Conservation (phyloP, 305 asterid genomes). For the Withania somnifera region DNA sequence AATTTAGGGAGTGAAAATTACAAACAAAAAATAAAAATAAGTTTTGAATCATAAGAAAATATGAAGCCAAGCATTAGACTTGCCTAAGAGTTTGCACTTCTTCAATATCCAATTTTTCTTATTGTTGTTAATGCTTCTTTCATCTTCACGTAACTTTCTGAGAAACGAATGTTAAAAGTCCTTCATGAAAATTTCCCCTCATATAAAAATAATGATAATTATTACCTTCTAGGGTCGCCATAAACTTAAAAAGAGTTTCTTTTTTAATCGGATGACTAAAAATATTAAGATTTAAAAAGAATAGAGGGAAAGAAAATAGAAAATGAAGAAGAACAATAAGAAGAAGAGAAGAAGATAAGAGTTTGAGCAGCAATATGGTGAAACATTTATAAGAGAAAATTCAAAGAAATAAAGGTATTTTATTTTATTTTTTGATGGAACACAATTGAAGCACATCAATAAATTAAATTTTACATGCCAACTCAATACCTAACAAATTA, state of each 20-base stretch:
- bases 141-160: conserved; percentile 8
- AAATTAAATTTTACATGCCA: not conserved
- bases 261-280: not conserved
- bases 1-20: not conserved
- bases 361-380: not conserved
- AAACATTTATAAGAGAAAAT: not conserved
- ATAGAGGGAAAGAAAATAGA: not conserved
- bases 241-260: not conserved
- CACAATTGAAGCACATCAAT: not conserved
- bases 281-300: not conserved
- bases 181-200: not conserved
- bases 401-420: not conserved
- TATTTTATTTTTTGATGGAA: not conserved
- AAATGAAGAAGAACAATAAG: no score
- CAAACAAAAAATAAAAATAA: not conserved
- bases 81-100: conserved; percentile 57
- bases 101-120: conserved; percentile 22
- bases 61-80: conserved; percentile 74
- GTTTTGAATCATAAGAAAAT: not conserved
- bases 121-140: not conserved
- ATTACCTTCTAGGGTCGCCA: no score
- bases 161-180: not conserved
- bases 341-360: not conserved
- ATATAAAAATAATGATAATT: not conserved
- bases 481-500: conserved; percentile 1